These are phyloP conservation scores for Kernera saxatilis DNA, from an alignment of 345 rosid species.

Conservation along the genomic window DNA sequence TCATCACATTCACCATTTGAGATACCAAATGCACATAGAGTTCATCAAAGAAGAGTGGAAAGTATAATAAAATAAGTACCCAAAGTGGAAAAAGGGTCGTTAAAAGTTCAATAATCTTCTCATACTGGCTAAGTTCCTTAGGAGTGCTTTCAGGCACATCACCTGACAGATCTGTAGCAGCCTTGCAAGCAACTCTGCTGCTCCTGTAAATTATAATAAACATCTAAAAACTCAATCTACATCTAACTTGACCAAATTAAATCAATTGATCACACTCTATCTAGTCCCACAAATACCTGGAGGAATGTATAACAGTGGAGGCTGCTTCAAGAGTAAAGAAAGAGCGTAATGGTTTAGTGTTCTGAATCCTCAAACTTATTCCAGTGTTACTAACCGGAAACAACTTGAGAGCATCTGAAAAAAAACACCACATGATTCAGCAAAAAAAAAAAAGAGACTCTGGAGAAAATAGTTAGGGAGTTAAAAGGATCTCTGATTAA, in stretches of 20 bases:
- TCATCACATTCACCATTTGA: neutral
- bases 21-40: neutral
- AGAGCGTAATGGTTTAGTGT: constrained; percentile 25
- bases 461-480: neutral
- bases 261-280: neutral
- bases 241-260: neutral
- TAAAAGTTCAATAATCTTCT: constrained; percentile 74
- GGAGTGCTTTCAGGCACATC: constrained; percentile 49
- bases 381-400: constrained; percentile 30
- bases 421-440: neutral
- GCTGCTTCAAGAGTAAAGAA: constrained; percentile 36
- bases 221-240: neutral
- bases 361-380: constrained; percentile 33
- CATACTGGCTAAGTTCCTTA: constrained; percentile 57
- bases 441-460: neutral
- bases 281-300: constrained; percentile 39
- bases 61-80: constrained; percentile 51
- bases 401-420: constrained; percentile 42
- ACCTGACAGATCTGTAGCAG: constrained; percentile 57
- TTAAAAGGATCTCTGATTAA: neutral
- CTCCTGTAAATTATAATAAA: constrained; percentile 29
- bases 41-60: neutral
- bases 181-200: constrained; percentile 45
- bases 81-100: constrained; percentile 89
- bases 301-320: constrained; percentile 22